Base-by-base conservation (phyloP, 352 stramenopile genomes). In the Phytophthora crassamura region DNA sequence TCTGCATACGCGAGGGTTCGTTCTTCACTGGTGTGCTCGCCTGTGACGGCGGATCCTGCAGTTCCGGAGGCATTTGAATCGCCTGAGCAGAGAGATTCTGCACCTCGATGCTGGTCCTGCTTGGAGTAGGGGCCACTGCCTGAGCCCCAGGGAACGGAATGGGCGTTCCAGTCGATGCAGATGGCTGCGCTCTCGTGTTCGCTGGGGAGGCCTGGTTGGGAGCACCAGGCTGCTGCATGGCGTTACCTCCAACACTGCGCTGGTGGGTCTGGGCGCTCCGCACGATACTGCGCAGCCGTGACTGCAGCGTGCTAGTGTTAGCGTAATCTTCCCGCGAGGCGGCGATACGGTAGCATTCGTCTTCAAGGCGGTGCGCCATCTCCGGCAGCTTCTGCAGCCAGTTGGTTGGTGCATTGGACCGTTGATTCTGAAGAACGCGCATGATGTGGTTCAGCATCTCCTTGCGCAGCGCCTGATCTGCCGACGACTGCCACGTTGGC, bases 281-380 rank as follows among this genome's bases (percentile, higher is more conserved):
- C 7, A 98, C 97, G 28, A 99, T 91, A 57, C 91, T 94, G 60
- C 99, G 97, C 58, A 99, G 75, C 5, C 97, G 85, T 48, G 93
- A 88, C 65, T 99, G 98, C 15, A 99, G 69, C 15, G 97, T 99
- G 28, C 72, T 85, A 14, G 86, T 93, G 77, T 99, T 97, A 43
- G 96, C 96, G 63, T 99, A 99, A 45, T 98, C 95, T 48, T 98
- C 94, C 51, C 97, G 58, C 46, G 88, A 77, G 35, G 77, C 39
- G 72, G 97, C 77, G 69, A 93, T 93, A 5, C 87, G 88, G 63
- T 99, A 99, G 47, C 98, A 92, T 59, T 97, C 97, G 56, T 99
- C 97, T 70, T 99, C 97, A 38, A 99, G 79, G 43, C 97, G 88
- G 61, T 98, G 96, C 1, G 97, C 97, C 97, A 99, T 99, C 67